These are phyloP conservation scores for Talaromyces stipitatus DNA, from an alignment of 495 filamentous ascomycete species.

Conservation along the genomic window DNA sequence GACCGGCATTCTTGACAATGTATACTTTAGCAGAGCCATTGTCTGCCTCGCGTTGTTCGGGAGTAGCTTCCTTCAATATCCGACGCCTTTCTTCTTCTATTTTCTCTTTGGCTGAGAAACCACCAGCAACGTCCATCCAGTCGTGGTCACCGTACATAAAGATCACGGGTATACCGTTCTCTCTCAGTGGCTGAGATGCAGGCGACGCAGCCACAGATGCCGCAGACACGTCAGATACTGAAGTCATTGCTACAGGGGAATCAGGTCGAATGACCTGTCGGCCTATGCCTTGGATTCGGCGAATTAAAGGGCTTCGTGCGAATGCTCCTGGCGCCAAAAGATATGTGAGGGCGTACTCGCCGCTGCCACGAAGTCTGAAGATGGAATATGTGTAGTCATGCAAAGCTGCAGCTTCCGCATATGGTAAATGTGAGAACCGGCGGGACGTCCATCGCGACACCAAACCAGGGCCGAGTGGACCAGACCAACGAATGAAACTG, in stretches of 20 bases:
- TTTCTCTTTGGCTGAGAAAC: slow-evolving; percentile 72
- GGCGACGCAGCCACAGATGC: slow-evolving; percentile 10
- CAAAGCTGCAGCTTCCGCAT: slow-evolving; percentile 72
- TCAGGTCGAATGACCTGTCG: slow-evolving; percentile 45
- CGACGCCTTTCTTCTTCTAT: slow-evolving; percentile 59
- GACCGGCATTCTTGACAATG: slow-evolving; percentile 73
- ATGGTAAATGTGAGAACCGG: slow-evolving; percentile 80
- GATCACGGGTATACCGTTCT: slow-evolving; percentile 75
- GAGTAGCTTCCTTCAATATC: slow-evolving; percentile 48
- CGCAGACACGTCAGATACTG: slow-evolving; percentile 2
- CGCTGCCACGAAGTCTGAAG: slow-evolving; percentile 87
- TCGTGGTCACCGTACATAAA: slow-evolving; percentile 96
- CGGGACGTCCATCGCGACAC: slow-evolving; percentile 93
- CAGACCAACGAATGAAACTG: slow-evolving; percentile 76
- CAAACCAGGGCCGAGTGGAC: slow-evolving; percentile 85
- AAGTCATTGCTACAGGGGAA: slow-evolving; percentile 10
- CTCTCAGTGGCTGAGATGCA: slow-evolving; percentile 30
- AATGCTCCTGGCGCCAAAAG: slow-evolving; percentile 90
- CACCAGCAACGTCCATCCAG: slow-evolving; percentile 95
- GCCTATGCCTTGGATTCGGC: slow-evolving; percentile 79
- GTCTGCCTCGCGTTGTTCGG: slow-evolving; percentile 62
- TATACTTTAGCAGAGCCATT: slow-evolving; percentile 80
- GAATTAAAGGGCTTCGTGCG: slow-evolving; percentile 80
- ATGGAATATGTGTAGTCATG: slow-evolving; percentile 91
- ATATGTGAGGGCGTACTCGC: slow-evolving; percentile 90